phyloP scores from a whole-genome alignment of 1,284 basidiomycete species.

The Ustilago trichophora region DNA sequence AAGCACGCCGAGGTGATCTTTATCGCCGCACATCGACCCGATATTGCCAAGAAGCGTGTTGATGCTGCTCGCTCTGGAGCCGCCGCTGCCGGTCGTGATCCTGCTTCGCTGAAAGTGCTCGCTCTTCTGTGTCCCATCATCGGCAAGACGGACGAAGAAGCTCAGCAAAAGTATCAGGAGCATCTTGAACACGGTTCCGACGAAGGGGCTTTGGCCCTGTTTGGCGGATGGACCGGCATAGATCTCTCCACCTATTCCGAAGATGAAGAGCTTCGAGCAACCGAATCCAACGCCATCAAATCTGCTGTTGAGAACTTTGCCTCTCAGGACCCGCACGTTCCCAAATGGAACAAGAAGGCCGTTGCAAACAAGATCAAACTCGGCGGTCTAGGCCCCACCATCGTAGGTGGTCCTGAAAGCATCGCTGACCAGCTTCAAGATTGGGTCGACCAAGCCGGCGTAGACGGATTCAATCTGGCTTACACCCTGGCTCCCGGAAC shows the following conservation, averaged over 20 bases:
- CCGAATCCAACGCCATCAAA: constrained; percentile 60
- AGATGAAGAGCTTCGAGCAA: constrained; percentile 58
- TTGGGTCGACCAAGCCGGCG: constrained; percentile 54
- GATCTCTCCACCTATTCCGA: constrained; percentile 53
- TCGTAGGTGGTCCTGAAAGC: constrained; percentile 41
- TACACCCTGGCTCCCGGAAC: constrained; percentile 55
- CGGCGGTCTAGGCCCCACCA: constrained; percentile 60
- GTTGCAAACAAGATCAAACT: constrained; percentile 61
- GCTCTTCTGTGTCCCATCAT: constrained; percentile 61
- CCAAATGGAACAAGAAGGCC: constrained; percentile 59
- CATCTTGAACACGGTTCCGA: constrained; percentile 51
- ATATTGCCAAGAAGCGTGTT: constrained; percentile 59
- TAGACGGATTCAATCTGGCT: constrained; percentile 62
- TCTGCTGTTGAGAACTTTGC: constrained; percentile 60
- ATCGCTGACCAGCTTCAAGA: constrained; percentile 56
- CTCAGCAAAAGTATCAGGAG: constrained; percentile 59
- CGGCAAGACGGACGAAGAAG: constrained; percentile 62
- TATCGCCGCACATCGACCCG: constrained; percentile 60
- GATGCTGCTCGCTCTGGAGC: constrained; percentile 51
- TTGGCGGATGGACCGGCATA: constrained; percentile 65
- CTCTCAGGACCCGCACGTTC: constrained; percentile 53
- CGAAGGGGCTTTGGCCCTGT: constrained; percentile 65
- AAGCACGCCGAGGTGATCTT: constrained; percentile 67
- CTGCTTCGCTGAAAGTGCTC: constrained; percentile 60
- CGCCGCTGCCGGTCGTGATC: constrained; percentile 57